phyloP scores from a whole-genome alignment of 176 grass and related monocot species.

The Carex myosuroides region DNA sequence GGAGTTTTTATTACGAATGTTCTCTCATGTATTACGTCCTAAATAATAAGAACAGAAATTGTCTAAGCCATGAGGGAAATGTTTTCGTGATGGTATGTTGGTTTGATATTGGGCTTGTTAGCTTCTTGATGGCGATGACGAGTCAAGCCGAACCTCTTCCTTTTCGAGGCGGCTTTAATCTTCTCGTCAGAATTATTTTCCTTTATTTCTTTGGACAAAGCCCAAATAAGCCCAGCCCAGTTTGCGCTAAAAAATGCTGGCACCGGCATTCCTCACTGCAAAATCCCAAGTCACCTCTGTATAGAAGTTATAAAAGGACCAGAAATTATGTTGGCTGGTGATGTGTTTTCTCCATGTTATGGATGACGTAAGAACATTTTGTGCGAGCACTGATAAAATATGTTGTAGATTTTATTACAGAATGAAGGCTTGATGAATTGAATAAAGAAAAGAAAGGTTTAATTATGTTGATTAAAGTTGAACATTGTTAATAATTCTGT shows the following conservation, averaged over 20 bases:
- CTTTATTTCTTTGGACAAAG: too few relatives aligned
- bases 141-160: neutral
- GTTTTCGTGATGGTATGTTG: neutral
- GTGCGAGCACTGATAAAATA: neutral
- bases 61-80: neutral
- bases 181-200: neutral
- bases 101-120: neutral
- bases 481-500: neutral
- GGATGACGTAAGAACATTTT: too few relatives aligned
- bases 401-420: neutral
- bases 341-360: neutral
- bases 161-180: neutral
- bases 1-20: neutral
- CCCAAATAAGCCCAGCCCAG: too few relatives aligned
- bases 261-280: conserved; percentile 6
- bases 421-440: neutral
- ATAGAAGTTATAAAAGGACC: neutral
- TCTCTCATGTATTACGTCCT: neutral
- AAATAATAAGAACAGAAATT: neutral
- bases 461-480: neutral
- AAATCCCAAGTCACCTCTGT: conserved; percentile 2
- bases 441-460: neutral
- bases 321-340: neutral
- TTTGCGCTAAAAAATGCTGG: neutral
- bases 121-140: neutral